These are phyloP conservation scores for Corylus americana DNA, from an alignment of 306 rosid genomes.

Conservation along the genomic window DNA sequence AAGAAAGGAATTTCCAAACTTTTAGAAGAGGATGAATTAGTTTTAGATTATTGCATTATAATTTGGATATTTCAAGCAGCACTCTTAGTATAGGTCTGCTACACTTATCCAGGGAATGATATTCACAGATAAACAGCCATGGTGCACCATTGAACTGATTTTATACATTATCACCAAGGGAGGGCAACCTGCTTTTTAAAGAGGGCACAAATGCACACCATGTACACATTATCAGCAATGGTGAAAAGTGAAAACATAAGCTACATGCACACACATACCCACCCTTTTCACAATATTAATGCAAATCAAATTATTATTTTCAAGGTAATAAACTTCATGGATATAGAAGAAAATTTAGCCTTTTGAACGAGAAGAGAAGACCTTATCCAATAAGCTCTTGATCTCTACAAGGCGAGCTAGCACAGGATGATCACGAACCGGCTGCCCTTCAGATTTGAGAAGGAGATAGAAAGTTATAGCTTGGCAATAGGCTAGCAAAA, in stretches of 20 bases:
- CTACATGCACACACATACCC: not conserved
- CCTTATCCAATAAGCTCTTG: constrained; percentile 75
- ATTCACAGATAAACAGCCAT: constrained; percentile 9
- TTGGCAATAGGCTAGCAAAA: constrained; percentile 79
- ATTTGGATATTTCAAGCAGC: not conserved
- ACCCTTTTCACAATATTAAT: not conserved
- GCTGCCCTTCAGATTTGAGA: constrained; percentile 88
- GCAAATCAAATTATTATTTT: constrained; percentile 13
- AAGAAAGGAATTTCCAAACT: not conserved
- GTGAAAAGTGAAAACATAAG: not conserved
- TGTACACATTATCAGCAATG: not conserved
- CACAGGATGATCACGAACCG: constrained; percentile 78
- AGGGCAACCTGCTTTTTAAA: constrained; percentile 7
- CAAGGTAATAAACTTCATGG: constrained; percentile 8
- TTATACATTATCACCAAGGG: constrained; percentile 3
- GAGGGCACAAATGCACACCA: not conserved
- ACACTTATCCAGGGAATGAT: constrained; percentile 1
- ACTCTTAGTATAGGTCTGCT: constrained; percentile 4
- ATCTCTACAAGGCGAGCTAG: constrained; percentile 77
- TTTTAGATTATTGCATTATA: not conserved
- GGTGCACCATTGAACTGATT: not conserved
- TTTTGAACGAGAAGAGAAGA: constrained; percentile 27
- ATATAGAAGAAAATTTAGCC: not conserved
- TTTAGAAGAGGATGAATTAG: not conserved
- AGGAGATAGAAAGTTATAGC: constrained; percentile 85